Base-by-base conservation (phyloP, 2,329 filamentous ascomycete species). In the Ceratocystiopsis minuta region DNA sequence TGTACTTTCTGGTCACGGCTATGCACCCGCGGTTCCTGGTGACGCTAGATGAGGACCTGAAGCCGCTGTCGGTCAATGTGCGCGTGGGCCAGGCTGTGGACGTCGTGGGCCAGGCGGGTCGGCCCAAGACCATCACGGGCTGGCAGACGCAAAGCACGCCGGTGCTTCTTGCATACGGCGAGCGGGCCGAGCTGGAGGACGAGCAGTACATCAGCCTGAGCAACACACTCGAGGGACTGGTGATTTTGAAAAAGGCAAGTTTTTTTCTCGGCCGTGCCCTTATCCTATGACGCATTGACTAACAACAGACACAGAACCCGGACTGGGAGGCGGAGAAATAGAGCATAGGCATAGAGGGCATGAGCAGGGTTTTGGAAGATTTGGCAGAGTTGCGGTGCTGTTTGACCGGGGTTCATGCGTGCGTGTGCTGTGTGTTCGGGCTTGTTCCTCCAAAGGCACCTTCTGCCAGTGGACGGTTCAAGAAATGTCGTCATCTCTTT, bases 121-220 rank as follows among this genome's bases (percentile, higher is more conserved):
- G 88, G 48, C 90, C 90, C 51, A 96, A 98, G 78, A 98, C 90
- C 2, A 98, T 98, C 54, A 98, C 90, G 11, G 90, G 90, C 41
- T 98, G 90, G 90, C 90, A 98, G 64, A 98, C 90, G 50, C 90
- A 98, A 68, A 95, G 84, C 65, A 98, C 90, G n/a, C 90, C 90
- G 1, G 90, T 98, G 38, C 67, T 98, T 45, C 66, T 98, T 53
- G 80, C 84, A n/a, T 80, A 94, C 55, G 90, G 92, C 28, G 90
- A 98, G 67, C 73, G 92, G 53, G 90, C 90, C 11, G 90, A 98
- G 67, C 67, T 98, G 40, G 90, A 98, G 61, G 90, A 98, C 54
- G 90, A 98, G 64, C 79, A 98, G 64, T 98, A 96, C 59, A 79
- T 96, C 49, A 84, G 81, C 60, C 65, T 98, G 55, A 92, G 79